A percentile compares a stretch with the other conserved stretches of the same genome.
phyloP scores from a whole-genome alignment of 768 basidiomycete genomes.

The Porphyrellus cyaneotinctus region DNA sequence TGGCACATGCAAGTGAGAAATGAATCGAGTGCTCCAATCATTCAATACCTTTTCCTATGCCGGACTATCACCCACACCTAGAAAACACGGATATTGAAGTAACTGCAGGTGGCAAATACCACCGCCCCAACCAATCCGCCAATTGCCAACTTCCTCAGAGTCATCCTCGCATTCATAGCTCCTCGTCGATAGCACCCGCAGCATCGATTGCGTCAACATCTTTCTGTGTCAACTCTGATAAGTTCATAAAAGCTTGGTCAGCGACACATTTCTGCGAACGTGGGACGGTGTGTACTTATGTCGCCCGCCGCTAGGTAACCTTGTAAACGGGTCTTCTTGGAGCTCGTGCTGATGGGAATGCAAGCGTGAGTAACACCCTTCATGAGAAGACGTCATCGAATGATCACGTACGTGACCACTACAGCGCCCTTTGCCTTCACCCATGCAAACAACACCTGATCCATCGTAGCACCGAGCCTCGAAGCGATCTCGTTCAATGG shows the following conservation, averaged over 20 bases:
- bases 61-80: too few relatives aligned
- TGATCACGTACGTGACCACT: slow-evolving; percentile 50
- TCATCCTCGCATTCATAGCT: not conserved
- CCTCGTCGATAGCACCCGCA: slow-evolving; percentile 41
- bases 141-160: not conserved
- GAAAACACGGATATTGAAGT: slow-evolving; percentile 5
- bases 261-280: not conserved
- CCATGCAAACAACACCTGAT: slow-evolving; percentile 74
- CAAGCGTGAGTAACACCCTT: not conserved
- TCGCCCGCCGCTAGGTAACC: slow-evolving; percentile 69
- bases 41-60: too few relatives aligned
- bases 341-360: slow-evolving; percentile 46
- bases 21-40: too few relatives aligned
- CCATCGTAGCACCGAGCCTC: slow-evolving; percentile 48
- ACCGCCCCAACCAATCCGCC: slow-evolving; percentile 2
- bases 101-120: slow-evolving; percentile 6
- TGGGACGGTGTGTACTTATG: slow-evolving; percentile 36
- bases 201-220: slow-evolving; percentile 56
- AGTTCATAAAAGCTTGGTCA: too few relatives aligned
- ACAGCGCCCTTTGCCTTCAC: slow-evolving; percentile 65
- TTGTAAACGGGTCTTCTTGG: slow-evolving; percentile 59
- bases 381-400: not conserved
- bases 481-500: slow-evolving; percentile 53
- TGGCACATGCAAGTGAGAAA: too few relatives aligned
- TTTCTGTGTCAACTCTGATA: slow-evolving; percentile 43